phyloP scores from a whole-genome alignment of 139 green algal species.

The Picochlorum sp. region DNA sequence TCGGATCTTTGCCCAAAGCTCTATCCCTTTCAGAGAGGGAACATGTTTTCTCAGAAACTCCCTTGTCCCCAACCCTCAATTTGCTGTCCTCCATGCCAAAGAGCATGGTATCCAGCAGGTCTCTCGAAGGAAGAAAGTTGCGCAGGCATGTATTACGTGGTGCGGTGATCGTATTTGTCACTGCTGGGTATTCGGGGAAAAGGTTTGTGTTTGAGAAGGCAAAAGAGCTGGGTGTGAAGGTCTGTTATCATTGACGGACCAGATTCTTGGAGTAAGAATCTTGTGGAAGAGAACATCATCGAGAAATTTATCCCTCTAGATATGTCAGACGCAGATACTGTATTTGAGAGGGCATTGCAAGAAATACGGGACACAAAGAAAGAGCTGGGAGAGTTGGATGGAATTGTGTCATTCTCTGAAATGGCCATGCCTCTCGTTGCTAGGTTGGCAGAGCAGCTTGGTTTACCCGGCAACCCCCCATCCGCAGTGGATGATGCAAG shows the following conservation, averaged over 20 bases:
- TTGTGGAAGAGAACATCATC: conserved; percentile 65
- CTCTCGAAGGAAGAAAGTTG: conserved; percentile 44
- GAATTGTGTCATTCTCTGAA: conserved; percentile 80
- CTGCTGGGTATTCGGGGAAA: conserved; percentile 66
- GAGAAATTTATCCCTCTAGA: conserved; percentile 75
- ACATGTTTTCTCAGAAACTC: conserved; percentile 38
- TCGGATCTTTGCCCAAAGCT: conserved; percentile 61
- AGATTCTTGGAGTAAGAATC: conserved; percentile 53
- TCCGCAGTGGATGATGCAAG: conserved; percentile 66
- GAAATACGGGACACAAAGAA: conserved; percentile 36
- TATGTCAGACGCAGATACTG: conserved; percentile 66
- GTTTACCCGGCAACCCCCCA: conserved; percentile 53
- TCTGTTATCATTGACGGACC: conserved; percentile 72
- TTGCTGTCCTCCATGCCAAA: conserved; percentile 28
- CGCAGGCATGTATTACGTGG: conserved; percentile 62
- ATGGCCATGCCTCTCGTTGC: conserved; percentile 73
- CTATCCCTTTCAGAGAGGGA: conserved; percentile 46
- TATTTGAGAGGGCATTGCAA: conserved; percentile 68
- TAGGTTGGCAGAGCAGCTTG: conserved; percentile 67
- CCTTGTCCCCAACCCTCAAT: conserved; percentile 48
- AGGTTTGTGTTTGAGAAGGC: conserved; percentile 87
- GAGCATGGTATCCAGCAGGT: conserved; percentile 40
- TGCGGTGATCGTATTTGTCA: conserved; percentile 76
- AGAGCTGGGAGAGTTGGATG: conserved; percentile 67
- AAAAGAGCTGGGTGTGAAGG: conserved; percentile 70